Conservation (phyloP, 2,329 filamentous ascomycete genomes). For the Colletotrichum magnum region DNA sequence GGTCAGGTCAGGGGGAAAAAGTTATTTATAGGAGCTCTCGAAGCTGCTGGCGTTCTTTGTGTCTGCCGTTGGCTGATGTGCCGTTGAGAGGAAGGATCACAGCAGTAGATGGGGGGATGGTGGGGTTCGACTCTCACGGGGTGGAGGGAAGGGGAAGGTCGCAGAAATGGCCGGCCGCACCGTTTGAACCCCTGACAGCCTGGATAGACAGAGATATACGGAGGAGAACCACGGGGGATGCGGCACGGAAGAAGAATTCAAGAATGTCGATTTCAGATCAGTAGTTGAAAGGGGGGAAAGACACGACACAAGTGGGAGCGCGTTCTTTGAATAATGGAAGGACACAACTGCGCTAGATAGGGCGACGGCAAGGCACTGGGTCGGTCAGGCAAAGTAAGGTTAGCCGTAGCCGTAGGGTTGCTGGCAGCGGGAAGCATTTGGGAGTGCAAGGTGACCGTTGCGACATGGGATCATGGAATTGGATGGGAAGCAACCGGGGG, state of each 20-base stretch:
- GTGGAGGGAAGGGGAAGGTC: conserved; percentile 13
- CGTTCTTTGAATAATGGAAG: conserved; percentile 25
- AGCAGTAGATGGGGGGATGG: conserved; percentile 37
- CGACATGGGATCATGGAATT: conserved; percentile 23
- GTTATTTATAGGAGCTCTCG: conserved; percentile 46
- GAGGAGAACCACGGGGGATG: conserved; percentile 24
- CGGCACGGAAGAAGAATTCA: conserved; percentile 18
- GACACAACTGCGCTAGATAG: conserved; percentile 35
- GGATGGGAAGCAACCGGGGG: conserved; percentile 11
- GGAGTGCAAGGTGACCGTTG: conserved; percentile 16
- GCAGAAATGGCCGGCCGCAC: conserved; percentile 40
- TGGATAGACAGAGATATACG: conserved; percentile 1
- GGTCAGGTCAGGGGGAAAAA: conserved; percentile 26
- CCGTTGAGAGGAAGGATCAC: conserved; percentile 25
- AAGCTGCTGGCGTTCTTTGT: conserved; percentile 36
- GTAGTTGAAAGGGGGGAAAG: neutral
- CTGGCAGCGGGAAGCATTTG: conserved; percentile 26
- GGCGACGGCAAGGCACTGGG: conserved; percentile 19
- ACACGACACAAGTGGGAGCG: conserved; percentile 8
- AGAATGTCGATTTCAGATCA: conserved; percentile 14
- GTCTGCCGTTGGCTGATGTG: conserved; percentile 35
- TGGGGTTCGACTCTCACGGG: conserved; percentile 36
- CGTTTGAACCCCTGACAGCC: conserved; percentile 12
- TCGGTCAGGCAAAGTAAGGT: conserved; percentile 32
- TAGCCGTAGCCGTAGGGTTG: too few relatives aligned